Evolutionary conservation across 208 protist genomes (phyloP), one percentile per base, ranked within the genome.

Genomic region (Leishmania mexicana): DNA sequence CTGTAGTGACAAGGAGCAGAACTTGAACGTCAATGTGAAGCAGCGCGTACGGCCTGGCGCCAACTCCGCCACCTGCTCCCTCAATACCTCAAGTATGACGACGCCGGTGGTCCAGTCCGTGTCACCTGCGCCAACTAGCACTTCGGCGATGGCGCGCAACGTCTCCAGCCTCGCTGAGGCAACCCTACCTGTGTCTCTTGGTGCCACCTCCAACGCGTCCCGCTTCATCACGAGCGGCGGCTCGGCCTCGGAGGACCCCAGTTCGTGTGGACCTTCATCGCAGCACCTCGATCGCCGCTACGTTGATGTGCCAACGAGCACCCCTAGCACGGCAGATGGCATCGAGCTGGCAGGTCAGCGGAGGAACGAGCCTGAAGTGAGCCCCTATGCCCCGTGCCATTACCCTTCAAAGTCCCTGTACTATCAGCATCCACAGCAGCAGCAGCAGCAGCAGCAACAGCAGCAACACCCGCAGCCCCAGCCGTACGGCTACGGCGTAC

Each of bases 1-100:
- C 45, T 71, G 71, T 0, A 73, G 79, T 0, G 82, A 79, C 51
- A 83, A 81, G 21, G 60, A 49, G 49, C 78, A 86, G 62, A 81
- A 73, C 31, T 70, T 90, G 74, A 83, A 82, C 74, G 87, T 90
- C 24, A 88, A 81, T 47, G 76, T 90, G 80, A 87, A 87, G 72
- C 87, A 88, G 80, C 85, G 83, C n/a, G 24, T 84, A 21, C 81
- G 85, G 21, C 2, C 85, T 5, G 19, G 54, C 51, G 49, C 60
- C 76, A 76, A 65, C 60, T 89, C 85, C 28, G 60, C 57, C 40
- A 68, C 38, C 57, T 78, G 64, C 60, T 86, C 85, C 7, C 79
- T 79, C 31, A 89, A 60, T 64, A 79, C 81, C 24, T 86, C 82
- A 0, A 71, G 64, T 38, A 47, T 70, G 28, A 79, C 64, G 17